Evolutionary conservation across 768 basidiomycete genomes (phyloP), one percentile per base, ranked within the genome.

Genomic region (Tricholomella constricta): DNA sequence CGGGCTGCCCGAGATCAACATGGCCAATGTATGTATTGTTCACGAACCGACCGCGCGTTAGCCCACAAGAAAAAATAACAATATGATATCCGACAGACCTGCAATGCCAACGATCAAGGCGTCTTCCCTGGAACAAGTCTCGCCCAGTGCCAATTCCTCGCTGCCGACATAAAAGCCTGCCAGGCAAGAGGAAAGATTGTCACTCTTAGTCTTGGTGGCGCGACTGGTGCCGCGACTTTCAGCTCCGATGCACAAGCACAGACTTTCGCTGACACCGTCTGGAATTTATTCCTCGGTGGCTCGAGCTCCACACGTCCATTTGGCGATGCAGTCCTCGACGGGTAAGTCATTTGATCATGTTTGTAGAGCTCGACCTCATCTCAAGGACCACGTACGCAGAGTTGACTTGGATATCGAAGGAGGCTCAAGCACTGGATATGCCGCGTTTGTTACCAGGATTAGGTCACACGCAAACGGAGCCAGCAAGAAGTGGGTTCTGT

Each of bases 241-340:
- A 59, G 69, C 23, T 79, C 76, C 23, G 81, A 82, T 45, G 61
- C 75, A 0, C 76, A 83, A 61, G 85, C 79, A 1, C 48, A 70
- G 35, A 62, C 69, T 8, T 87, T 84, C 59, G 85, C 82, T 1
- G 72, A 81, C 49, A 80, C 78, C 2, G 74, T 88, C 47, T 88
- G 86, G 86, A 76, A 85, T 64, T 55, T 82, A 15, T 86, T 88
- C 72, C 73, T 88, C 15, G 86, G 84, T 9, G 86, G 87, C n/a
- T 74, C 73, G 2, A 83, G 79, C 55, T 66, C 65, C 22, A 83
- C 77, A 4, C 72, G 86, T 51, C 86, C 86, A 0, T 88, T 88
- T 60, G 86, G 86, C n/a, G 54, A 66, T 47, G 86, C 83, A 3
- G 79, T 86, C 14, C 74, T 88, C 32, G 87, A 87, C 51, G 85